Base-by-base conservation (phyloP, 805 yeast genomes). In the Candida ovalis region DNA sequence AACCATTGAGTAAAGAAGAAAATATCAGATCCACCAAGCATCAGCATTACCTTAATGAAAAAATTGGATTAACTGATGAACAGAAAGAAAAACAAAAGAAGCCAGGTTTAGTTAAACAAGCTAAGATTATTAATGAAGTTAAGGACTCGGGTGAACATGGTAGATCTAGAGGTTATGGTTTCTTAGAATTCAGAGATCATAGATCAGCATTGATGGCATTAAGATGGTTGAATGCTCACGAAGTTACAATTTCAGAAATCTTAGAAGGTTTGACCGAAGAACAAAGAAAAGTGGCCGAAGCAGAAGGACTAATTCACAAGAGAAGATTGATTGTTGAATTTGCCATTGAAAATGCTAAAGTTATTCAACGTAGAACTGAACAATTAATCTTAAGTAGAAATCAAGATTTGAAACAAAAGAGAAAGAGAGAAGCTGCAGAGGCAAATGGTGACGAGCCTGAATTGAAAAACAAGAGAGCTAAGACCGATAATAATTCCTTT, bases 101-200 rank as follows among this genome's bases (percentile, higher is more conserved):
- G 59, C 80, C 78, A 41, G 99, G 99, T 71, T 88, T 94, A 36
- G 96, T 94, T 3, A 84, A 80, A 67, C 98, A 94, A 69, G 86
- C 97, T 23, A 94, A 94, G 72, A 84, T 94, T 55, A 86, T 94
- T 53, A 86, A 81, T 76, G 99, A 94, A 70, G 87, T 88, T 40
- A 92, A 91, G 65, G 96, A 90, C 7, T 74, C 92, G 8, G 95
- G 96, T 19, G 85, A 84, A 23, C 69, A 76, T 25, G 99, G 99
- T 48, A 79, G 99, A 68, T 84, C 94, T 62, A 84, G 97, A 74
- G 99, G 99, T 51, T 94, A 92, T 61, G 99, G 99, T 54, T 92
- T 94, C 75, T 69, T 94, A 40, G 98, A 94, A 69, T 90, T 77
- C 67, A 82, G 90, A 68, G 96, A 91, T 67, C 99, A 94, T 67